These are phyloP conservation scores for Quercus cerris DNA, from an alignment of 306 rosid species.

Conservation along the genomic window DNA sequence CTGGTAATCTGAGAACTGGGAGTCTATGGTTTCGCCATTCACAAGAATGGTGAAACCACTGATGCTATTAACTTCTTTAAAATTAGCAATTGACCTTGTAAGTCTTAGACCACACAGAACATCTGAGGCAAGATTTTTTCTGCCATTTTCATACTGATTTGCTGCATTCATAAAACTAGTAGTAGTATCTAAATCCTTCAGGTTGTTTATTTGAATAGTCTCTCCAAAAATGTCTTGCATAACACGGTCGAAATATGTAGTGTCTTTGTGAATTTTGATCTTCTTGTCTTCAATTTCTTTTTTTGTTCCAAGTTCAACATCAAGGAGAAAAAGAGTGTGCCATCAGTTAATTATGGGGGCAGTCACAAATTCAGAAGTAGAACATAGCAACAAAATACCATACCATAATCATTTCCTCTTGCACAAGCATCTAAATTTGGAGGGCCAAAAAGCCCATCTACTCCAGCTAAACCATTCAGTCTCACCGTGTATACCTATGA, in stretches of 20 bases:
- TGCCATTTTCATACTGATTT: not conserved
- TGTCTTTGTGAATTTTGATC: no score
- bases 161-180: no score
- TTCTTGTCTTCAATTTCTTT: no score
- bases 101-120: not conserved
- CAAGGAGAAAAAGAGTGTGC: no score
- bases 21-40: not conserved
- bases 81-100: not conserved
- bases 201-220: no score
- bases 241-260: no score
- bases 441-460: not conserved
- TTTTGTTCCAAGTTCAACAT: no score
- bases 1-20: not conserved
- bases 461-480: not conserved
- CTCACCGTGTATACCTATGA: not conserved
- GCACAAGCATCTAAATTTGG: not conserved
- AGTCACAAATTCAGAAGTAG: no score
- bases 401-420: not conserved
- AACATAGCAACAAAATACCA: not conserved
- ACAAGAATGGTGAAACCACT: not conserved
- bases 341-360: no score
- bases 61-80: not conserved
- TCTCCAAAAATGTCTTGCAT: no score
- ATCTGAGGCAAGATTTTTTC: not conserved
- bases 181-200: no score